Percentiles rank a stretch among this genome's conserved stretches.
phyloP scores from a whole-genome alignment of 352 stramenopile species.

The Pythium sp. region DNA sequence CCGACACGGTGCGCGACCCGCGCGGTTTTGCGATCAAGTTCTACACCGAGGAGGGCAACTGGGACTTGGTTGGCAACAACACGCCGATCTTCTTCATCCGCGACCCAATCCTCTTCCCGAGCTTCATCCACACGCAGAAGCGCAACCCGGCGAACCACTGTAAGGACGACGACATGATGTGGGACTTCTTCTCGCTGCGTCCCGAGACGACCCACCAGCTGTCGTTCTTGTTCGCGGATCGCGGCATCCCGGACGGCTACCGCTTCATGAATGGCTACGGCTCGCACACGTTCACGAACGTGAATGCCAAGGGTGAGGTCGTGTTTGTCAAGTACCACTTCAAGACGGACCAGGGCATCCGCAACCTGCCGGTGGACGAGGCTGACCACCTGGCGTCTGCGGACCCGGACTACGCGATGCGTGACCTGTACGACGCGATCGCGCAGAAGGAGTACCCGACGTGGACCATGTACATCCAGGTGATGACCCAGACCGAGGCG shows the following conservation, averaged over 20 bases:
- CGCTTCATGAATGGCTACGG: slow-evolving; percentile 93
- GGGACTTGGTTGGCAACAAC: slow-evolving; percentile 93
- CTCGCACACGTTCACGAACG: slow-evolving; percentile 90
- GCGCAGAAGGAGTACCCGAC: slow-evolving; percentile 68
- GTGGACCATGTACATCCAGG: slow-evolving; percentile 91
- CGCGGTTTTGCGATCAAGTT: slow-evolving; percentile 93
- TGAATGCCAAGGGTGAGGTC: slow-evolving; percentile 72
- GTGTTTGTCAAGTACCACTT: slow-evolving; percentile 94
- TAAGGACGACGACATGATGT: slow-evolving; percentile 88
- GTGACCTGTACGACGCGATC: slow-evolving; percentile 92
- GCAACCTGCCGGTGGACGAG: slow-evolving; percentile 84
- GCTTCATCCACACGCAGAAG: slow-evolving; percentile 94
- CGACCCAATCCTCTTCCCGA: slow-evolving; percentile 90
- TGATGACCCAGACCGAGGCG: slow-evolving; percentile 85
- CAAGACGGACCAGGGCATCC: slow-evolving; percentile 89
- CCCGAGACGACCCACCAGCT: slow-evolving; percentile 90
- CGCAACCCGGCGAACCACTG: slow-evolving; percentile 84
- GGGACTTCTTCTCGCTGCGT: slow-evolving; percentile 92
- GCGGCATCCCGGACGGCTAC: slow-evolving; percentile 86
- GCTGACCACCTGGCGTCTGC: slow-evolving; percentile 58
- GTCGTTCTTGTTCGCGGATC: slow-evolving; percentile 87
- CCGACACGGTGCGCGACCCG: slow-evolving; percentile 87
- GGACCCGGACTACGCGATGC: slow-evolving; percentile 88
- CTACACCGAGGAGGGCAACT: slow-evolving; percentile 93
- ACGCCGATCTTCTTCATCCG: slow-evolving; percentile 94